Evolutionary conservation across 2,329 filamentous ascomycete genomes (phyloP), one percentile per base, ranked within the genome.

Genomic region (Trichoderma breve): DNA sequence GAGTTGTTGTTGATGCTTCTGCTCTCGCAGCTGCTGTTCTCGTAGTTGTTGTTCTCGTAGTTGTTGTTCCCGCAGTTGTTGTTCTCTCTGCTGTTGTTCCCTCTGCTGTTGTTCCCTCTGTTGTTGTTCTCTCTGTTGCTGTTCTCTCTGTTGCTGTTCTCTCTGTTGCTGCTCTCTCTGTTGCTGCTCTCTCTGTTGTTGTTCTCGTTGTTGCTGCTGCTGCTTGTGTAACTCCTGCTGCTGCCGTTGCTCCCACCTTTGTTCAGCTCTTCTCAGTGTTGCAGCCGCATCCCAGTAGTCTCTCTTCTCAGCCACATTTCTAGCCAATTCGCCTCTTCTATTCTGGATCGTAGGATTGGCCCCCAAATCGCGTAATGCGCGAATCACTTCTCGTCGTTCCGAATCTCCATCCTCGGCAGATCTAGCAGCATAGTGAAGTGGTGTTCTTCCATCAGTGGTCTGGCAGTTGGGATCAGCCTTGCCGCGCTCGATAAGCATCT

Each of bases 171-270:
- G 73, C 77, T 78, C 79, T 39, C 71, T 74, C 62, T 34, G 39
- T 11, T 63, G 47, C 5, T 60, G 26, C 3, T 21, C 28, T 14
- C 60, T 28, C 28, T 28, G 21, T 11, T 47, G 26, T 6, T 71
- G 43, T 6, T 68, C n/a, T 4, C 63, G 18, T 21, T 43, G 8
- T 9, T 72, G 65, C 2, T 39, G 30, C 24, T 55, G 15, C 6
- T 61, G n/a, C 30, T 71, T 32, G 15, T 51, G 51, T 8, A 28
- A 36, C 28, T 63, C 39, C 5, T 75, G 76, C n/a, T 74, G 75
- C 70, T 79, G 79, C 5, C 77, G 77, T 36, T 79, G 78, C 61
- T 79, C 77, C 79, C 79, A 81, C n/a, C 70, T 77, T 72, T 79
- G 77, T 75, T 81, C 79, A 0, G 79, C 78, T 64, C 79, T 74